Conservation (phyloP, 169 alveolate species). For the Plasmodium berghei region DNA sequence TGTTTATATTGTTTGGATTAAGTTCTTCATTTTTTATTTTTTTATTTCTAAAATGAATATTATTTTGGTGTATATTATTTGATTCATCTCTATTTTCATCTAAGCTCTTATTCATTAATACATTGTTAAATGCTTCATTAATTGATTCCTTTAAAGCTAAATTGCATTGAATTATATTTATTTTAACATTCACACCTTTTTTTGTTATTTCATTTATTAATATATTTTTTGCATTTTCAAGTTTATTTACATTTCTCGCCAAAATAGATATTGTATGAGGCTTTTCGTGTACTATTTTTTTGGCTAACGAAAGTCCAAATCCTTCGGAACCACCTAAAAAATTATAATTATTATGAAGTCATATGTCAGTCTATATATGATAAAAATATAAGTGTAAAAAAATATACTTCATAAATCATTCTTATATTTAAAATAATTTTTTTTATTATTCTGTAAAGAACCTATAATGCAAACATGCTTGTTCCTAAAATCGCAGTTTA, state of each 20-base stretch:
- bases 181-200: neutral
- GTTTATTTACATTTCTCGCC: constrained; percentile 42
- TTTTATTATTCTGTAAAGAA: neutral
- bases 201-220: constrained; percentile 16
- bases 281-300: constrained; percentile 31
- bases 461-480: constrained; percentile 71
- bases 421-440: neutral
- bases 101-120: constrained; percentile 27
- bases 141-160: constrained; percentile 37
- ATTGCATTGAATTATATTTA: constrained; percentile 52
- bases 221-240: constrained; percentile 26
- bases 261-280: constrained; percentile 36
- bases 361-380: neutral
- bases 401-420: neutral
- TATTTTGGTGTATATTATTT: neutral
- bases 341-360: neutral
- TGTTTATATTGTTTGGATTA: neutral
- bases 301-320: constrained; percentile 48
- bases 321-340: constrained; percentile 73
- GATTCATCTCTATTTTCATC: constrained; percentile 17
- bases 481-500: constrained; percentile 14
- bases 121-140: constrained; percentile 51
- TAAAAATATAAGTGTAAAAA: neutral
- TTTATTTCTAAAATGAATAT: neutral
- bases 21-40: constrained; percentile 7